Percentiles rank a stretch among this genome's conserved stretches.
Conservation (phyloP, 2,329 filamentous ascomycete genomes). For the Lasiodiplodia citricola region DNA sequence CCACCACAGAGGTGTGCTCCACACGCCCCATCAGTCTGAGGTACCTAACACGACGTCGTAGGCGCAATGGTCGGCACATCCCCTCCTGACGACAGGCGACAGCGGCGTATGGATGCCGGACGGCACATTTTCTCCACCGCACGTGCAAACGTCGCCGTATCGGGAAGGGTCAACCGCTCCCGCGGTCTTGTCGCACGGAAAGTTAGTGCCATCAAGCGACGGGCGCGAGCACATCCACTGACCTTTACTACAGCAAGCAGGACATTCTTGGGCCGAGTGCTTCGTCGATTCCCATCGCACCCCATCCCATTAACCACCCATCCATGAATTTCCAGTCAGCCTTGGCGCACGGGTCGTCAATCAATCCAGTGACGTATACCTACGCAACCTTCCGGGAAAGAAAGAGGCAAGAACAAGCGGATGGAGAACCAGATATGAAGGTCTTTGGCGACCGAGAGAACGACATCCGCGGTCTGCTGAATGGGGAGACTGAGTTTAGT, state of each 20-base stretch:
- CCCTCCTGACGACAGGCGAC: slow-evolving; percentile 20
- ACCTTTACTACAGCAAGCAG: slow-evolving; percentile 14
- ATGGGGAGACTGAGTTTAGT: slow-evolving; percentile 16
- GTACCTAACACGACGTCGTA: slow-evolving; percentile 12
- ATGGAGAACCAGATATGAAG: slow-evolving; percentile 13
- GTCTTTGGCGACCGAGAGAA: slow-evolving; percentile 18
- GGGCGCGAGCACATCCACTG: neutral
- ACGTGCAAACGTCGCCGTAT: slow-evolving; percentile 15
- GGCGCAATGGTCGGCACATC: slow-evolving; percentile 24
- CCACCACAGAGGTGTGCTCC: slow-evolving; percentile 20
- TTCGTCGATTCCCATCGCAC: neutral
- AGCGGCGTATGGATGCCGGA: slow-evolving; percentile 26
- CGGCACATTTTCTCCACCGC: slow-evolving; percentile 20
- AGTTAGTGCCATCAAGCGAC: slow-evolving; percentile 3
- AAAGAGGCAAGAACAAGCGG: slow-evolving; percentile 17
- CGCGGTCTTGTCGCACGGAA: slow-evolving; percentile 22
- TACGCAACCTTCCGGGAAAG: slow-evolving; percentile 21
- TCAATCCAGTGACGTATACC: slow-evolving; percentile 23
- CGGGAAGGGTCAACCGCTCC: slow-evolving; percentile 21
- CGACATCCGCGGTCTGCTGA: slow-evolving; percentile 15
- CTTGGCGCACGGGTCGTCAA: slow-evolving; percentile 10
- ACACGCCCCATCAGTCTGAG: slow-evolving; percentile 2
- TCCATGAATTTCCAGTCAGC: slow-evolving; percentile 3
- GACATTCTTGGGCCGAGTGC: slow-evolving; percentile 10
- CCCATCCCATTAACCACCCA: slow-evolving; percentile 17